Conservation (phyloP, 495 filamentous ascomycete genomes). For the Letharia columbiana region DNA sequence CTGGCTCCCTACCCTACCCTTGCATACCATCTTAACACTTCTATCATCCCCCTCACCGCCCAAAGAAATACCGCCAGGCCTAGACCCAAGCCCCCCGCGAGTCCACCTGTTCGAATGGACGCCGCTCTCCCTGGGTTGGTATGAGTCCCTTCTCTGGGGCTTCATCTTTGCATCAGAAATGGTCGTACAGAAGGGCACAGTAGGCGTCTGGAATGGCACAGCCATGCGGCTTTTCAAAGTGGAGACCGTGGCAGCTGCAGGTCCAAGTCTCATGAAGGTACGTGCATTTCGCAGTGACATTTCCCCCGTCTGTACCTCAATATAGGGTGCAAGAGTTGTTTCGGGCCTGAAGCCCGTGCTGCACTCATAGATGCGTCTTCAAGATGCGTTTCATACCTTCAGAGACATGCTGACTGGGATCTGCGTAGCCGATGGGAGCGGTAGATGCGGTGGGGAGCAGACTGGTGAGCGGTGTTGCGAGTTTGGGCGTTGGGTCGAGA, state of each 20-base stretch:
- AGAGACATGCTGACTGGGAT: not conserved
- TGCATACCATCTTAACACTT: constrained; percentile 80
- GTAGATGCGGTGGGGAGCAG: constrained; percentile 94
- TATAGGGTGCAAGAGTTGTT: not conserved
- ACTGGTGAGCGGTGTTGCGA: constrained; percentile 58
- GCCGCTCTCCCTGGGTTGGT: constrained; percentile 86
- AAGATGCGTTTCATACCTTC: not conserved
- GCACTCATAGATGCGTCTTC: not conserved
- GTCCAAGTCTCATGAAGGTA: constrained; percentile 63
- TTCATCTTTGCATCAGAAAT: constrained; percentile 89
- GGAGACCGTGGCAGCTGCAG: constrained; percentile 70
- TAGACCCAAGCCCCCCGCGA: constrained; percentile 62
- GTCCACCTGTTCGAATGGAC: constrained; percentile 96
- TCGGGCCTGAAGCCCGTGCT: not conserved
- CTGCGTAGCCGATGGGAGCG: constrained; percentile 59
- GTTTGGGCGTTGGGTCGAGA: constrained; percentile 12
- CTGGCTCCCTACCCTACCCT: constrained; percentile 85
- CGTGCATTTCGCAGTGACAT: not conserved
- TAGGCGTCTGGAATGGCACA: constrained; percentile 95
- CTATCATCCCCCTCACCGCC: constrained; percentile 49
- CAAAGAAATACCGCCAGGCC: constrained; percentile 44
- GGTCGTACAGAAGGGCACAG: constrained; percentile 70
- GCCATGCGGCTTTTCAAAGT: constrained; percentile 81
- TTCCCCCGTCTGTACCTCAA: not conserved
- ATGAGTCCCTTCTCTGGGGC: constrained; percentile 90